Evolutionary conservation across 805 yeast species (phyloP), one percentile per base, ranked within the genome.

Genomic region (Metschnikowia colocasiae): DNA sequence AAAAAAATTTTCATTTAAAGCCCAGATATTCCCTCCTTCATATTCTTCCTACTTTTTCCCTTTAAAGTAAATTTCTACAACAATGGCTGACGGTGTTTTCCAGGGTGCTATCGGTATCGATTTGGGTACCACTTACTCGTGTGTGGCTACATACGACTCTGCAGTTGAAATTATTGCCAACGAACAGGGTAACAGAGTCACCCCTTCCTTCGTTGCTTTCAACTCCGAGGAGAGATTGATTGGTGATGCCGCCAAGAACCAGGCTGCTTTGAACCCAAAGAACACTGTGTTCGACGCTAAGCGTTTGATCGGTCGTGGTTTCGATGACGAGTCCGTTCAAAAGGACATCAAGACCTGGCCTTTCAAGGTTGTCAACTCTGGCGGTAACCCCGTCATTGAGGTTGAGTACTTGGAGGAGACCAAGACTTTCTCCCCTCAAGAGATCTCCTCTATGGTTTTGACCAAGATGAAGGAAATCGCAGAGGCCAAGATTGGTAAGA

Each of bases 401-500:
- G 77, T 72, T 56, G 68, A 70, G 62, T 72, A 70, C 70, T 68
- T 69, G 62, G 77, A 65, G 53, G 77, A 72, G 65, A 61, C 71
- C 62, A 72, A 72, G 67, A 60, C 71, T 46, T 72, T 72, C 68
- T 67, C 75, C 47, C 77, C 77, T 49, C 75, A 72, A 64, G 77
- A 72, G 65, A 72, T 72, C 57, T 72, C 77, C 43, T 69, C 76
- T 41, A 72, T 72, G 77, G 75, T 72, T 52, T 72, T 72, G 61
- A 70, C 72, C 69, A 72, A 72, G 69, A 72, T 72, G 77, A 72
- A 72, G 68, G 77, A 72, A 78, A 85, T 87, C 59, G 97, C 97
- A 58, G 97, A 90, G 80, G 82, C 85, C 61, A 87, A 79, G 78
- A 80, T 90, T 61, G 97, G 97, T 68, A 74, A 79, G 64, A 76